Base-by-base conservation (phyloP, 108 stramenopile species). In the Cyclostephanos tholiformis region DNA sequence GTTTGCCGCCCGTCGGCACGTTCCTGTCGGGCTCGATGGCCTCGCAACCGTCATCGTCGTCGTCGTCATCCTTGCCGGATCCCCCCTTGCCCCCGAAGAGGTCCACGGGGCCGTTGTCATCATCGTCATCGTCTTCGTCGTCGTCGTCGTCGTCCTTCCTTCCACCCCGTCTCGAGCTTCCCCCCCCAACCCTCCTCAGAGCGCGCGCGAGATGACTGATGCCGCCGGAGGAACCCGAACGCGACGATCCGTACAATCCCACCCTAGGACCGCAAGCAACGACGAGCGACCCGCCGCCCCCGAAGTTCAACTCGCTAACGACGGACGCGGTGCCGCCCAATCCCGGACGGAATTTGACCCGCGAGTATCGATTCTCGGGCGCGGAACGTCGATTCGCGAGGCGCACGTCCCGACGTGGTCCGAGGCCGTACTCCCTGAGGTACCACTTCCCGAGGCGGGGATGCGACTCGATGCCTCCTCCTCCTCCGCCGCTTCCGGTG, bases 181-280 rank as follows among this genome's bases (percentile, higher is more conserved):
- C n/a, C n/a, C n/a, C n/a, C n/a, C n/a, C n/a, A n/a, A n/a, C 36
- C 36, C 36, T 6, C 36, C 9, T 8, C 11, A 41, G 41, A 1
- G 41, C 41, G 41, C 41, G 41, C 4, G 9, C 41, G 8, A 41
- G 41, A 8, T 8, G 9, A 5, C 8, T 10, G 11, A 12, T 12
- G 1, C 41, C 41, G 74, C 27, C 44, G 46, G 6, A 10, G 85
- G 75, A 1, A 1, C 41, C 41, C 36, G 36, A 6, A 36, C 36
- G 36, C 6, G 36, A 36, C 36, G 36, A 36, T 6, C 89, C 91
- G 68, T 93, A 93, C 65, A 93, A 38, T 51, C 84, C 63, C 9
- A 90, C 88, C 16, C 92, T 83, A 35, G 92, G 92, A 57, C 92
- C 92, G 56, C 87, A 76, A 7, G 85, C 87, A 4, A 91, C 89